phyloP scores from a whole-genome alignment of 2,329 filamentous ascomycete species.

The Daldinia sp. region DNA sequence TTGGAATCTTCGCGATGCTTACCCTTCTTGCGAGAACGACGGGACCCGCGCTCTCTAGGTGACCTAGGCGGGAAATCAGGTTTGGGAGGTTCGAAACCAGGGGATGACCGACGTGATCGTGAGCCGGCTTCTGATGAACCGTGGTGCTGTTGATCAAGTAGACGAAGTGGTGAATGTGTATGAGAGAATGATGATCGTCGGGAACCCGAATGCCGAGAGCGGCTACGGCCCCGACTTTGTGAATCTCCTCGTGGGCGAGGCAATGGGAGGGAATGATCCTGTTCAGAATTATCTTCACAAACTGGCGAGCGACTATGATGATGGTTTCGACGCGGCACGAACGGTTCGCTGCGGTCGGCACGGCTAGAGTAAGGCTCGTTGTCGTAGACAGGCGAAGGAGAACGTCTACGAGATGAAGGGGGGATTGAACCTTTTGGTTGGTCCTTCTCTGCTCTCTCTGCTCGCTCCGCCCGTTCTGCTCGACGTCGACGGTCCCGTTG shows the following conservation, averaged over 20 bases:
- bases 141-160: constrained; percentile 33
- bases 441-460: constrained; percentile 41
- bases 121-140: constrained; percentile 40
- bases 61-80: constrained; percentile 42
- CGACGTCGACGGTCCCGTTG: constrained; percentile 44
- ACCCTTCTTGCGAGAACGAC: constrained; percentile 48
- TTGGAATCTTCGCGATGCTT: constrained; percentile 52
- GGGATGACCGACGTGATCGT: constrained; percentile 41
- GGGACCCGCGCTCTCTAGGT: constrained; percentile 42
- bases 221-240: constrained; percentile 41
- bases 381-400: constrained; percentile 42
- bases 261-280: constrained; percentile 22
- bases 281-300: constrained; percentile 38
- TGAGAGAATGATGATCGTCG: constrained; percentile 46
- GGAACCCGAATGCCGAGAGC: constrained; percentile 42
- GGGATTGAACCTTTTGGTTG: constrained; percentile 36
- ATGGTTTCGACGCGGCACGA: constrained; percentile 36
- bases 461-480: constrained; percentile 37
- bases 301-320: constrained; percentile 43
- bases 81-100: constrained; percentile 38
- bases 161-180: constrained; percentile 43
- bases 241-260: constrained; percentile 37
- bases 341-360: constrained; percentile 39
- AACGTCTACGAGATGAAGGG: constrained; percentile 40
- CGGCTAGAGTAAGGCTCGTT: constrained; percentile 38